These are phyloP conservation scores for Dittrichia graveolens DNA, from an alignment of 129 eudicot species.

Conservation along the genomic window DNA sequence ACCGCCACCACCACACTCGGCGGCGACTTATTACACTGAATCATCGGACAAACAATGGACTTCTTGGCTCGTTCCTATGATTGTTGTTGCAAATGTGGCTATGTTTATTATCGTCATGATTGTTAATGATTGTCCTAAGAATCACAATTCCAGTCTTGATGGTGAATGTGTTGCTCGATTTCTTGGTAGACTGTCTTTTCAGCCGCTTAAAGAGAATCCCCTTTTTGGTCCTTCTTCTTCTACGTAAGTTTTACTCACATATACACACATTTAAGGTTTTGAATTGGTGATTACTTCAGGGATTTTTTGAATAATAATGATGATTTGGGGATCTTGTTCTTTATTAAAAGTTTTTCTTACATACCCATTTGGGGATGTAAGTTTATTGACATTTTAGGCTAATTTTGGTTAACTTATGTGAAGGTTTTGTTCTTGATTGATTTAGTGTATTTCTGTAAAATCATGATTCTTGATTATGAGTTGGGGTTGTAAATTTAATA, in stretches of 20 bases:
- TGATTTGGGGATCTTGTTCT: constrained; percentile 12
- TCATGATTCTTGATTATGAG: constrained; percentile 5
- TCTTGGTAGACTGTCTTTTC: constrained; percentile 86
- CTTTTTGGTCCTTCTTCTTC: constrained; percentile 92
- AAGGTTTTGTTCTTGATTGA: background rate
- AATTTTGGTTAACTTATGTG: background rate
- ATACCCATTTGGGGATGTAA: background rate
- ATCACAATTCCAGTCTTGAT: constrained; percentile 37
- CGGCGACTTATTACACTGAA: constrained; percentile 31
- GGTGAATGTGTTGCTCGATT: constrained; percentile 75
- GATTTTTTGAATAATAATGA: background rate
- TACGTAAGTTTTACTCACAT: constrained; percentile 49
- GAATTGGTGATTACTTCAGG: background rate
- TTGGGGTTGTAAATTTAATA: no score
- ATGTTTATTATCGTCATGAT: constrained; percentile 70
- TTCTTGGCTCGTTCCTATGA: constrained; percentile 87
- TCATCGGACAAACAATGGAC: constrained; percentile 66
- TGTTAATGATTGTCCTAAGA: constrained; percentile 78
- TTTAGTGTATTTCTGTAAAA: constrained; percentile 2
- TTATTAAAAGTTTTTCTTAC: background rate
- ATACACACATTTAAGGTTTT: background rate
- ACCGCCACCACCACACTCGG: constrained; percentile 22
- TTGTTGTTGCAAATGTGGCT: constrained; percentile 79
- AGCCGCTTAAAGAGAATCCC: constrained; percentile 83
- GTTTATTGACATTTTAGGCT: constrained; percentile 8